Percentiles rank a stretch among this genome's conserved stretches.
phyloP scores from a whole-genome alignment of 108 stramenopile species.

The Phaeodactylum tricornutum region DNA sequence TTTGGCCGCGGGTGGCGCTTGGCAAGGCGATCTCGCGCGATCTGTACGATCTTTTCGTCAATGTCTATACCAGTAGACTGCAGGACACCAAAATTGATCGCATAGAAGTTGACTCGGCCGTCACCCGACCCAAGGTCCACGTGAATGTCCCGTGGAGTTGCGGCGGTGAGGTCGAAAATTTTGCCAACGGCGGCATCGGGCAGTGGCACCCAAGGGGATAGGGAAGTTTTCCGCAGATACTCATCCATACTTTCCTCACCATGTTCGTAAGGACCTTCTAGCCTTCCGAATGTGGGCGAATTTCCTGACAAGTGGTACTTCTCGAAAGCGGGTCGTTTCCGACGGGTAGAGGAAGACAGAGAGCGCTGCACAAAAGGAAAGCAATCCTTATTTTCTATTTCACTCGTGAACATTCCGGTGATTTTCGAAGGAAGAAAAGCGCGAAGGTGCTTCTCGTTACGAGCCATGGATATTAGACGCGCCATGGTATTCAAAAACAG shows the following conservation, averaged over 20 bases:
- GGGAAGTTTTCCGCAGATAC: constrained; percentile 51
- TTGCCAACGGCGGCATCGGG: constrained; percentile 63
- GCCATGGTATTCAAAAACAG: no score
- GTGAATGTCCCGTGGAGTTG: constrained; percentile 38
- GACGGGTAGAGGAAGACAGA: no score
- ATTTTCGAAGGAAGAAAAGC: no score
- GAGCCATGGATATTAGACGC: no score
- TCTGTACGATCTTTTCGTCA: constrained; percentile 55
- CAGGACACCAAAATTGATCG: constrained; percentile 37
- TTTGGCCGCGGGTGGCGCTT: constrained; percentile 36
- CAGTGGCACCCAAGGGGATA: constrained; percentile 77
- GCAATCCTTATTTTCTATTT: no score
- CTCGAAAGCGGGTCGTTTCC: no score
- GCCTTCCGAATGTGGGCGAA: constrained; percentile 38
- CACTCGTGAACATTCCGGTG: no score
- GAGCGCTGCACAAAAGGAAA: no score
- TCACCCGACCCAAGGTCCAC: constrained; percentile 82
- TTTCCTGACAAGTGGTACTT: constrained; percentile 93
- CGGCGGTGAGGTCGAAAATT: constrained; percentile 59
- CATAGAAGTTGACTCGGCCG: constrained; percentile 72
- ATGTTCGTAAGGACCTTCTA: constrained; percentile 7
- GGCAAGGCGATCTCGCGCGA: constrained; percentile 29
- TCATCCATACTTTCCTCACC: constrained; percentile 25
- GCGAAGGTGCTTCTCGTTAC: no score
- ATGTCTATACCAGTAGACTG: constrained; percentile 66